These are phyloP conservation scores for Diplodia scrobiculata DNA, from an alignment of 2,329 filamentous ascomycete species.

Conservation along the genomic window DNA sequence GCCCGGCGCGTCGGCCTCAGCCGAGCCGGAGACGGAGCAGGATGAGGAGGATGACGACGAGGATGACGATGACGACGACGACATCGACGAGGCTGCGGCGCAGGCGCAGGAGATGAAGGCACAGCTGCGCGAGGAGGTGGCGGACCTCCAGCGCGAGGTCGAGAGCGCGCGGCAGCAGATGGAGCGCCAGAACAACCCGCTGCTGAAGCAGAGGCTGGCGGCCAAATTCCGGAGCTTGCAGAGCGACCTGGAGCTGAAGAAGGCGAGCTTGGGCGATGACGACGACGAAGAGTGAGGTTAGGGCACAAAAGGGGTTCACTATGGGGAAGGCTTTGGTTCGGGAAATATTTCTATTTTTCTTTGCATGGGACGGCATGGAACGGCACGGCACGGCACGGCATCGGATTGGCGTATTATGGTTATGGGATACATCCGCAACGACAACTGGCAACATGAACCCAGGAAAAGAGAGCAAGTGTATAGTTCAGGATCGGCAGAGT, in stretches of 20 bases:
- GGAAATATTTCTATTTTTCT: background rate
- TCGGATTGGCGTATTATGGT: background rate
- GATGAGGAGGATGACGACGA: conserved; percentile 46
- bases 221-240: conserved; percentile 55
- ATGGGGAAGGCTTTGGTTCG: background rate
- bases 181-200: conserved; percentile 50
- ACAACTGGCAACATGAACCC: background rate
- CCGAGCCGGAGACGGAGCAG: conserved; percentile 34
- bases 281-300: conserved; percentile 16
- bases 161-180: conserved; percentile 47
- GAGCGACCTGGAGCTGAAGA: conserved; percentile 59
- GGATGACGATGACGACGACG: conserved; percentile 49
- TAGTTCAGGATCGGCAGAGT: background rate
- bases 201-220: conserved; percentile 55
- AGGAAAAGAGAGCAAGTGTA: background rate
- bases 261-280: conserved; percentile 38
- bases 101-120: conserved; percentile 52
- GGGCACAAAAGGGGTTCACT: background rate
- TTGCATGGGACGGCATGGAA: background rate
- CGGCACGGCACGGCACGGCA: background rate
- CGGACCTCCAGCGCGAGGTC: conserved; percentile 57
- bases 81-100: conserved; percentile 56
- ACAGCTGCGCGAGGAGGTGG: conserved; percentile 57
- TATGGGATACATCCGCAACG: background rate
- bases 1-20: conserved; percentile 30